A percentile compares a stretch with the other conserved stretches of the same genome.
These are phyloP conservation scores for Kodamaea kakaduensis DNA, from an alignment of 805 yeast genomes.

Conservation along the genomic window DNA sequence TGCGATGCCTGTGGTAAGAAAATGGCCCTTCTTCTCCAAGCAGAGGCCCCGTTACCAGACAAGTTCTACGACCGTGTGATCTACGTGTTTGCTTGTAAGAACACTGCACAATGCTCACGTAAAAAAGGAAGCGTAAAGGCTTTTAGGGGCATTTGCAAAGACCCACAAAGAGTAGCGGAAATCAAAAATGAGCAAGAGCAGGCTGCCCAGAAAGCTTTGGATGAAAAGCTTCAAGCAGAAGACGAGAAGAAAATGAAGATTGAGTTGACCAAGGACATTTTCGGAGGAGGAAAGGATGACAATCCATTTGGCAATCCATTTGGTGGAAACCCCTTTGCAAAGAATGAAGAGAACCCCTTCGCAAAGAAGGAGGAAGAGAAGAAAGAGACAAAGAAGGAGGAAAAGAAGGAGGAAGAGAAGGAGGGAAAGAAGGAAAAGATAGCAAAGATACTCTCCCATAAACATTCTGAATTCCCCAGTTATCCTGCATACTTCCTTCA, in stretches of 20 bases:
- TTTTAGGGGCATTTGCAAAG: conserved; percentile 69
- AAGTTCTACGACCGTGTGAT: conserved; percentile 74
- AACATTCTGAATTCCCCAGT: conserved; percentile 32
- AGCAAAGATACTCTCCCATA: conserved; percentile 4
- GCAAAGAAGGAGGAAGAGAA: background rate
- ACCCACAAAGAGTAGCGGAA: conserved; percentile 43
- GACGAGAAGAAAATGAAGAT: conserved; percentile 37
- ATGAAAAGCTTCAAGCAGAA: conserved; percentile 39
- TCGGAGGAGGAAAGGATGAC: conserved; percentile 10
- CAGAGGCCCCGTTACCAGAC: conserved; percentile 72
- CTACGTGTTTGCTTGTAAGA: conserved; percentile 75
- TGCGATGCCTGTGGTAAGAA: conserved; percentile 65
- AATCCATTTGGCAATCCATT: conserved; percentile 29
- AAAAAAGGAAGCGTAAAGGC: conserved; percentile 70
- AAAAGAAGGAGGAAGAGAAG: conserved; percentile 11
- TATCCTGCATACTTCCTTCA: conserved; percentile 67
- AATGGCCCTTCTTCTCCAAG: conserved; percentile 71
- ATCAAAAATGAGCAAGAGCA: conserved; percentile 34
- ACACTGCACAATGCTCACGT: conserved; percentile 53
- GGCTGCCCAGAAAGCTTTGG: conserved; percentile 29
- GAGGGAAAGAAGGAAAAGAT: conserved; percentile 8
- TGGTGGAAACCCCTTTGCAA: conserved; percentile 9
- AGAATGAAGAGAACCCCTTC: conserved; percentile 6
- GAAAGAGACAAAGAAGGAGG: conserved; percentile 4
- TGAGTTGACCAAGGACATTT: conserved; percentile 36